Evolutionary conservation across 352 stramenopile species (phyloP).

Genomic region (Aphanomyces cochlioides): DNA sequence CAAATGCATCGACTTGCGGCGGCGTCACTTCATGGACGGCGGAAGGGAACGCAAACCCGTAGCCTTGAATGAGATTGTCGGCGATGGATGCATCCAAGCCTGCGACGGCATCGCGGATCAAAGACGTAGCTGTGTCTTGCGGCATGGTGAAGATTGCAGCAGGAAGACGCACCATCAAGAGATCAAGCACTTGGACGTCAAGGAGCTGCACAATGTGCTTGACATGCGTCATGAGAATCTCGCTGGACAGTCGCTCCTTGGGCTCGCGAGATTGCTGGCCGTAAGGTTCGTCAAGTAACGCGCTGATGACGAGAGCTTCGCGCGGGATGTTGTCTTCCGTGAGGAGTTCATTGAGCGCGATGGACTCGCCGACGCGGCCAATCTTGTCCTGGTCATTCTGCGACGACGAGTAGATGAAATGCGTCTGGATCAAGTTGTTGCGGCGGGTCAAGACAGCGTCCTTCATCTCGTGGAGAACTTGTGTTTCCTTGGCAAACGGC

Average conservation of each 20-base stretch:
- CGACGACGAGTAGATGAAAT: conserved; percentile 17
- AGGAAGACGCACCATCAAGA: conserved; percentile 17
- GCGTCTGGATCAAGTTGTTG: conserved; percentile 24
- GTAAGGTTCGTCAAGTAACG: conserved; percentile 53
- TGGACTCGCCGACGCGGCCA: conserved; percentile 4
- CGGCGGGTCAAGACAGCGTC: conserved; percentile 12
- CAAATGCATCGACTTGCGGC: neutral
- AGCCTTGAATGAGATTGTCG: conserved; percentile 27
- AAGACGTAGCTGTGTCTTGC: conserved; percentile 58
- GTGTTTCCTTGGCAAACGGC: conserved; percentile 21
- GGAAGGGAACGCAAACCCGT: conserved; percentile 29
- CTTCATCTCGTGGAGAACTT: conserved; percentile 19
- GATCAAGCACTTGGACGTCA: conserved; percentile 57
- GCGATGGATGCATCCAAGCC: neutral
- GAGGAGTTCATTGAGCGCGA: conserved; percentile 46
- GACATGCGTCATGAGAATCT: conserved; percentile 49
- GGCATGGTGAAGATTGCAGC: conserved; percentile 37
- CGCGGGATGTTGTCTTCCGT: conserved; percentile 57
- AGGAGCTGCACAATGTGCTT: conserved; percentile 47
- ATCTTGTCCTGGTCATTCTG: neutral
- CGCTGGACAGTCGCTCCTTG: conserved; percentile 39
- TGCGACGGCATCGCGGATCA: conserved; percentile 45
- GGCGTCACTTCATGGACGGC: neutral
- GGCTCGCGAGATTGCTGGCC: conserved; percentile 31
- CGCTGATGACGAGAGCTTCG: conserved; percentile 57